Conservation (phyloP, 177 flowering plant species). For the Vitis hybrid region DNA sequence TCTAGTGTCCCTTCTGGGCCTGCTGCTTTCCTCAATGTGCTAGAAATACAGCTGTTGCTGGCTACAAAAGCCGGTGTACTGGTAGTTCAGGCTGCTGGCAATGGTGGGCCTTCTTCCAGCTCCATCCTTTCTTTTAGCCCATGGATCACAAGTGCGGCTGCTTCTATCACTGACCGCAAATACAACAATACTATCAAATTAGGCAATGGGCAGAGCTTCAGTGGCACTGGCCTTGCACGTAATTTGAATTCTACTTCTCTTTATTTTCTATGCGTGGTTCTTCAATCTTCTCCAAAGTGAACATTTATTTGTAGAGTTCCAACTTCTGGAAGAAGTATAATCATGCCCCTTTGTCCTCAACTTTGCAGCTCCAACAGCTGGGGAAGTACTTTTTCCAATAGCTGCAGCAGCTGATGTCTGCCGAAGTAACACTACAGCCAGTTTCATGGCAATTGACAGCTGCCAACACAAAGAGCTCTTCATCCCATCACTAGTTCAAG, state of each 20-base stretch:
- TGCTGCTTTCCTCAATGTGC: constrained; percentile 43
- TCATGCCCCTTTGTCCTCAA: not conserved
- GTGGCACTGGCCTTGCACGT: constrained; percentile 57
- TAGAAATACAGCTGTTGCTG: constrained; percentile 50
- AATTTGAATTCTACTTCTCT: constrained; percentile 1
- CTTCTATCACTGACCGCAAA: constrained; percentile 47
- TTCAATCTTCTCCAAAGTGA: not conserved
- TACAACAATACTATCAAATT: constrained; percentile 38
- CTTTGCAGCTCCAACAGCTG: constrained; percentile 47
- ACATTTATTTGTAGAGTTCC: too few species aligned
- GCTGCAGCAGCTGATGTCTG: constrained; percentile 61
- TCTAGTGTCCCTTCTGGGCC: constrained; percentile 49
- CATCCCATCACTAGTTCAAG: constrained; percentile 32
- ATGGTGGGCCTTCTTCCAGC: constrained; percentile 48
- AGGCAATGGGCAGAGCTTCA: constrained; percentile 43
- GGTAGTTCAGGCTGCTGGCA: constrained; percentile 60
- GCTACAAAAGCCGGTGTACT: constrained; percentile 60
- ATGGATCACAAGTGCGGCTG: constrained; percentile 60
- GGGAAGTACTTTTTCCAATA: constrained; percentile 27
- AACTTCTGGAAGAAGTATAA: not conserved
- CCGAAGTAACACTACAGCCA: constrained; percentile 19
- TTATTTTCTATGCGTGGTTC: not conserved
- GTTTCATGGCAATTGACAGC: constrained; percentile 27
- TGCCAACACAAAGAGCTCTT: constrained; percentile 46
- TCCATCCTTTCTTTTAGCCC: constrained; percentile 65